A percentile compares a stretch with the other conserved stretches of the same genome.
Evolutionary conservation across 2,329 filamentous ascomycete species (phyloP).

Genomic region (Neopestalotiopsis sp.): DNA sequence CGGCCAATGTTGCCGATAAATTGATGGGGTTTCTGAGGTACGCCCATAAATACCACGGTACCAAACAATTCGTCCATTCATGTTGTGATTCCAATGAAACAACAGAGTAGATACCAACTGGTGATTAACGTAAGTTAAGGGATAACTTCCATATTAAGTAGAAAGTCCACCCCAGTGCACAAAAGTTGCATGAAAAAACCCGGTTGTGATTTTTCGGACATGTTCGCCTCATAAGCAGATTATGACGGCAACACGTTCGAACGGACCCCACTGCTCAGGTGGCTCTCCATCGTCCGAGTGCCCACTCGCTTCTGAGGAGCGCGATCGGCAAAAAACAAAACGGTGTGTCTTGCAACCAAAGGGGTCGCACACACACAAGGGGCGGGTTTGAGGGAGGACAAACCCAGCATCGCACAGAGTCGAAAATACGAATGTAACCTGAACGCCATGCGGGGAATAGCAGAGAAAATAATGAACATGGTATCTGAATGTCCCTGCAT

Average conservation of each 20-base stretch:
- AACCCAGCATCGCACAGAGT: neutral
- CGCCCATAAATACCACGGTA: neutral
- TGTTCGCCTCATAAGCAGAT: no score
- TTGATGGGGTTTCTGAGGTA: neutral
- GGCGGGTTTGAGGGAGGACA: neutral
- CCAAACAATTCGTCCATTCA: neutral
- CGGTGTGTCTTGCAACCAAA: neutral
- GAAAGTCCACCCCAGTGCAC: no score
- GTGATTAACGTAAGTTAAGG: no score
- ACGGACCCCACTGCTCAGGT: neutral
- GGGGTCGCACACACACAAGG: slow-evolving; percentile 3
- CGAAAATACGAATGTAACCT: neutral
- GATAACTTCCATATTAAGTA: no score
- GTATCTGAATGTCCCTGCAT: neutral
- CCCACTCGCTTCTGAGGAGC: neutral
- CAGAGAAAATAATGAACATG: neutral
- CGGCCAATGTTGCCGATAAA: neutral
- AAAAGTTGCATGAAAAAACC: no score
- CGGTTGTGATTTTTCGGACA: no score
- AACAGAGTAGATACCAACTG: no score
- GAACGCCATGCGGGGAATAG: slow-evolving; percentile 1
- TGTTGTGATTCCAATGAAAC: no score
- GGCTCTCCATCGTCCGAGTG: neutral
- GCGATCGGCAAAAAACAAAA: neutral
- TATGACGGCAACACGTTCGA: neutral